Conservation (phyloP, 106 monocot genomes). For the Dendrobium nobile region DNA sequence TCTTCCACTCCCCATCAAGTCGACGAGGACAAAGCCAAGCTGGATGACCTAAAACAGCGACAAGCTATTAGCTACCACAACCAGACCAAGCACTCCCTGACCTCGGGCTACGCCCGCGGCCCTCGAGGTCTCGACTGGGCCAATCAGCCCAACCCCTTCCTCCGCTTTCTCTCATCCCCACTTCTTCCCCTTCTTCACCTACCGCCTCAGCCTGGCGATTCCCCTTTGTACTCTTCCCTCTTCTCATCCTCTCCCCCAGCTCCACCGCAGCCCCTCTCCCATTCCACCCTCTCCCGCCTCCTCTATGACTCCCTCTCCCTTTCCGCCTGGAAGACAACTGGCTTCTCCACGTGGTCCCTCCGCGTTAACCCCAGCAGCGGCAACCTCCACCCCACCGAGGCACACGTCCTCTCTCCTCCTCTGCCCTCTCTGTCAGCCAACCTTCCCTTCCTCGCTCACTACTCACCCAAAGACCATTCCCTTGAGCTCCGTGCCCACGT, state of each 20-base stretch:
- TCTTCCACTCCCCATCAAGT: not conserved
- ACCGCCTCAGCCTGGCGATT: slow-evolving; percentile 12
- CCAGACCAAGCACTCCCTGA: slow-evolving; percentile 80
- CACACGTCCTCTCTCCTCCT: slow-evolving; percentile 59
- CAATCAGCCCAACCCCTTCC: slow-evolving; percentile 98
- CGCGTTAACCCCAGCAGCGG: slow-evolving; percentile 98
- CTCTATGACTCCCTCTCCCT: slow-evolving; percentile 91
- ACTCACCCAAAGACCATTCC: slow-evolving; percentile 84
- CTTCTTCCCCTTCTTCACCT: slow-evolving; percentile 23
- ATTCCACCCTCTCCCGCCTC: slow-evolving; percentile 52
- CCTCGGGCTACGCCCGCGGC: slow-evolving; percentile 76
- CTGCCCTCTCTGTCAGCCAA: slow-evolving; percentile 12
- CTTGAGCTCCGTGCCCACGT: slow-evolving; percentile 49
- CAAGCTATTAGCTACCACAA: slow-evolving; percentile 61
- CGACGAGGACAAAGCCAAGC: not conserved
- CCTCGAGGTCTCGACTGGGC: slow-evolving; percentile 92
- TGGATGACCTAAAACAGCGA: not conserved
- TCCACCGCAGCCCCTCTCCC: slow-evolving; percentile 31
- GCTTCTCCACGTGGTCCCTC: slow-evolving; percentile 88
- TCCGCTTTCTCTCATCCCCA: slow-evolving; percentile 42
- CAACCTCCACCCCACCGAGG: slow-evolving; percentile 96
- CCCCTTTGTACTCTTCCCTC: slow-evolving; percentile 22
- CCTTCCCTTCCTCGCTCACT: slow-evolving; percentile 68
- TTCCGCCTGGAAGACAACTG: slow-evolving; percentile 92
- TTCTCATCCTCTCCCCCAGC: slow-evolving; percentile 20